Evolutionary conservation across 305 asterid species (phyloP).

Genomic region (Ilex paraguariensis): DNA sequence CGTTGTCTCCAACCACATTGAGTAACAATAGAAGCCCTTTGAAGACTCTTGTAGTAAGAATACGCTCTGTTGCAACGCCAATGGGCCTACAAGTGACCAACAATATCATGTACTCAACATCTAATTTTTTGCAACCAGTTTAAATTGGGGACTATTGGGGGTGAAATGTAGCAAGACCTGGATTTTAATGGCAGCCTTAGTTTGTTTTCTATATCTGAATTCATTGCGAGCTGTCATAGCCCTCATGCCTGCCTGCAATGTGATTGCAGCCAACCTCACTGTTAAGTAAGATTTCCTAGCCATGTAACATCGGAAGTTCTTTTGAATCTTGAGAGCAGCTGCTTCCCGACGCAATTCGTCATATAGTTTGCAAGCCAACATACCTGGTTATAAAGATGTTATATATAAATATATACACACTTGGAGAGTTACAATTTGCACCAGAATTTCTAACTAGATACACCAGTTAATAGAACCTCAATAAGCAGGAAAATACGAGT

Average conservation of each 20-base stretch:
- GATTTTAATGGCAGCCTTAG: conserved; percentile 81
- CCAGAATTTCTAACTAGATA: conserved; percentile 10
- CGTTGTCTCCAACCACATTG: conserved; percentile 98
- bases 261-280: conserved; percentile 58
- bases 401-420: background rate
- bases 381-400: conserved; percentile 32
- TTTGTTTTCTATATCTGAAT: conserved; percentile 80
- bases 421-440: conserved; percentile 7
- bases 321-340: conserved; percentile 86
- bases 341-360: conserved; percentile 87
- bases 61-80: conserved; percentile 62
- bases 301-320: conserved; percentile 71
- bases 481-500: conserved; percentile 10
- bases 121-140: background rate
- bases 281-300: conserved; percentile 56
- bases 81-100: conserved; percentile 58
- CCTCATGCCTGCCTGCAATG: conserved; percentile 92
- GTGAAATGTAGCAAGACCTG: conserved; percentile 52
- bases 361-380: conserved; percentile 80
- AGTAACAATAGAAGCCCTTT: conserved; percentile 72
- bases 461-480: conserved; percentile 12
- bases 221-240: conserved; percentile 84
- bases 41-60: conserved; percentile 72
- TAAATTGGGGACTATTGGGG: too few species aligned
- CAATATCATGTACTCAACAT: conserved; percentile 15